phyloP scores from a whole-genome alignment of 176 grass and related monocot species.

The Ensete glaucum region DNA sequence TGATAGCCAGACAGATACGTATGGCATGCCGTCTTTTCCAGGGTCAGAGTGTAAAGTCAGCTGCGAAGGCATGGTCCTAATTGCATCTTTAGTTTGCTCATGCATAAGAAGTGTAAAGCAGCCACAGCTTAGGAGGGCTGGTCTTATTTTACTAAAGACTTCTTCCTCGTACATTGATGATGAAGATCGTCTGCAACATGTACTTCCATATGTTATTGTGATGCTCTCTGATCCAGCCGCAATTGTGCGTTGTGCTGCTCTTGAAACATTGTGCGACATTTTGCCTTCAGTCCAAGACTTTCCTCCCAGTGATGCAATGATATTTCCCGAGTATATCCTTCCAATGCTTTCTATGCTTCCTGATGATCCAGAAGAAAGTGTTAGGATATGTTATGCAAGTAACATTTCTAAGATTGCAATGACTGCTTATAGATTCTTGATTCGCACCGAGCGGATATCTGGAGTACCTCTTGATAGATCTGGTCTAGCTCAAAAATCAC shows the following conservation, averaged over 20 bases:
- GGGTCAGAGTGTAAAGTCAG: constrained; percentile 38
- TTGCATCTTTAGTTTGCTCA: constrained; percentile 88
- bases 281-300: constrained; percentile 85
- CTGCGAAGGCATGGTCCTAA: constrained; percentile 90
- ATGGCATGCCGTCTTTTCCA: constrained; percentile 46
- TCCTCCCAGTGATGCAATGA: constrained; percentile 89
- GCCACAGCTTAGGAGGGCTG: constrained; percentile 73
- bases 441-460: constrained; percentile 39
- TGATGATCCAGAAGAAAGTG: constrained; percentile 96
- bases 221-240: constrained; percentile 92
- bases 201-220: constrained; percentile 92
- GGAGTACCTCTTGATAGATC: constrained; percentile 42
- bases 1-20: constrained; percentile 64
- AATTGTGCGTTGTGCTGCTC: constrained; percentile 89
- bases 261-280: constrained; percentile 89
- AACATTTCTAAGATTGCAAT: constrained; percentile 93
- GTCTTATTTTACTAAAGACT: constrained; percentile 65
- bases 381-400: constrained; percentile 92
- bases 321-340: constrained; percentile 96
- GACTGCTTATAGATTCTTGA: constrained; percentile 83
- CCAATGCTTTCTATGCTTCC: constrained; percentile 95
- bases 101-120: constrained; percentile 94
- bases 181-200: constrained; percentile 80
- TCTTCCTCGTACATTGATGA: constrained; percentile 84
- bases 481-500: constrained; percentile 18